These are phyloP conservation scores for Anastatica hierochuntica DNA, from an alignment of 345 rosid species.

Conservation along the genomic window DNA sequence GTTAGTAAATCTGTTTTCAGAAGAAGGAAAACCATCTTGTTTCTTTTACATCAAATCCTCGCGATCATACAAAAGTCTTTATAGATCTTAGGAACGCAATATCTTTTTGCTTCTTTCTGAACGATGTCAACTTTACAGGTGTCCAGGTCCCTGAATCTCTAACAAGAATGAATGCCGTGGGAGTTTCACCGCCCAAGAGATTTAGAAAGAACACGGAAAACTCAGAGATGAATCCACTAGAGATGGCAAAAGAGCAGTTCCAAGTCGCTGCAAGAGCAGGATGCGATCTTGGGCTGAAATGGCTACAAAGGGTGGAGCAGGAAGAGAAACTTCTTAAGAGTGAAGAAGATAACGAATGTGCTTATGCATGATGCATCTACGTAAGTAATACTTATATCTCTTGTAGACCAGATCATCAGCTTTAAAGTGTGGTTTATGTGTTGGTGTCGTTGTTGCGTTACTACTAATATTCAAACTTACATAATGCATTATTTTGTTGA, in stretches of 20 bases:
- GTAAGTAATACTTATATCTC: too few relatives aligned
- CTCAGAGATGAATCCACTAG: conserved; percentile 29
- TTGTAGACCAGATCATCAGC: too few relatives aligned
- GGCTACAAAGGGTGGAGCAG: conserved; percentile 75
- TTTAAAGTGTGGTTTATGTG: too few relatives aligned
- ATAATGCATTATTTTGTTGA: too few relatives aligned
- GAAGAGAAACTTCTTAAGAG: conserved; percentile 50
- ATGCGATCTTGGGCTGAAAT: conserved; percentile 61
- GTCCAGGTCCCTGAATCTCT: conserved; percentile 60
- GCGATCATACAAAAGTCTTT: too few relatives aligned
- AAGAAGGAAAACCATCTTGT: background rate
- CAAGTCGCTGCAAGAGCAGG: conserved; percentile 68
- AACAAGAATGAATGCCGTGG: conserved; percentile 30
- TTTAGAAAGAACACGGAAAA: conserved; percentile 25
- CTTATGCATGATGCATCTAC: conserved; percentile 6
- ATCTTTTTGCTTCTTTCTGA: background rate
- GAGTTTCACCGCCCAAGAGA: conserved; percentile 33
- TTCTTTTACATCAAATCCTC: conserved; percentile 5
- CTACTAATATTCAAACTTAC: too few relatives aligned
- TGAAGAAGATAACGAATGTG: conserved; percentile 22
- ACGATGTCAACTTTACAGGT: conserved; percentile 32
- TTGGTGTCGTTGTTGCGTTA: too few relatives aligned
- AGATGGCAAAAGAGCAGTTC: conserved; percentile 70
- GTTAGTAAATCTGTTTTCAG: too few relatives aligned
- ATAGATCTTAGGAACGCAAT: background rate